Conservation (phyloP, 129 eudicot genomes). For the Tagetes erecta region DNA sequence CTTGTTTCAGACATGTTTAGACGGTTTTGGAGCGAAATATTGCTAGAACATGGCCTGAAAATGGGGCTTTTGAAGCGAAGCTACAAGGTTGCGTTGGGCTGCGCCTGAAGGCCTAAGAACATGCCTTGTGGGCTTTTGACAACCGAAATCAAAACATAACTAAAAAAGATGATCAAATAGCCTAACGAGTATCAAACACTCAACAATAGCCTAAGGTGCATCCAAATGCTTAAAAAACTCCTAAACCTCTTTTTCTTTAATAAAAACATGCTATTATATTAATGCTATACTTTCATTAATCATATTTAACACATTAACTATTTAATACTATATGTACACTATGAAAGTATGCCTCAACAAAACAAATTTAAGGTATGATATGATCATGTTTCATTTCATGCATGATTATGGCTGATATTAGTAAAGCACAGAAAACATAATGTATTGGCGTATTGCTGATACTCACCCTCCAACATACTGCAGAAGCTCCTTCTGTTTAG, state of each 20-base stretch:
- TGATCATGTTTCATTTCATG: constrained; percentile 17
- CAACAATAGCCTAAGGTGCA: constrained; percentile 1
- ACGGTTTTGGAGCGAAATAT: too few relatives aligned
- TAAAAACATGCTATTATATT: neutral
- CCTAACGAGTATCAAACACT: neutral
- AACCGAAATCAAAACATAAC: neutral
- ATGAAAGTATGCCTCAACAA: neutral
- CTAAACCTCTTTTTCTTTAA: neutral
- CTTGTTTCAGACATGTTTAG: too few relatives aligned
- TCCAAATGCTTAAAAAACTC: constrained; percentile 10
- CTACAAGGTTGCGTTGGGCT: too few relatives aligned
- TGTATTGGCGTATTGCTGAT: neutral
- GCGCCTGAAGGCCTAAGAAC: too few relatives aligned
- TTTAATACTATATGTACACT: neutral
- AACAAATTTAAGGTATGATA: neutral
- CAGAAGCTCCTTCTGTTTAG: constrained; percentile 90
- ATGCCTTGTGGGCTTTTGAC: neutral
- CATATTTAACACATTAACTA: neutral
- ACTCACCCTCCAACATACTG: constrained; percentile 96
- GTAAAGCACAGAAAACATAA: neutral
- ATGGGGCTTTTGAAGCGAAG: too few relatives aligned
- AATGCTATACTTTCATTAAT: neutral
- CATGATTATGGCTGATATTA: constrained; percentile 12
- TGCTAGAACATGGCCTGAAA: too few relatives aligned
- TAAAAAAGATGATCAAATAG: neutral